Conservation (phyloP, 331 rosid genomes). For the Cydonia oblonga region DNA sequence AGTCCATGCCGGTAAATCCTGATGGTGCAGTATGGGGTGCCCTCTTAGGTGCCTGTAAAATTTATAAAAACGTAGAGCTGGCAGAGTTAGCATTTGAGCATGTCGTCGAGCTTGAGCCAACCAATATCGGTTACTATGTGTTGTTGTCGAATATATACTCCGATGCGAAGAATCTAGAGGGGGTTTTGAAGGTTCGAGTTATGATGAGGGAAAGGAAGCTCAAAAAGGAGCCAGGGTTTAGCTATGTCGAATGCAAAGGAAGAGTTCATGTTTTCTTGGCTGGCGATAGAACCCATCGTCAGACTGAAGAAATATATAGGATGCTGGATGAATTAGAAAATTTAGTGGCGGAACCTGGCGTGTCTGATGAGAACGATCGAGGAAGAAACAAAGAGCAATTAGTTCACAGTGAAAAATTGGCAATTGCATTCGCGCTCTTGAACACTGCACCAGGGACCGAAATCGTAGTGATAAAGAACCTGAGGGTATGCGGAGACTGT, state of each 20-base stretch:
- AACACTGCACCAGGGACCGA: constrained; percentile 22
- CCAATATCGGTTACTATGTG: constrained; percentile 72
- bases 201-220: constrained; percentile 73
- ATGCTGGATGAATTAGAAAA: constrained; percentile 49
- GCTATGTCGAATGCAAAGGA: constrained; percentile 63
- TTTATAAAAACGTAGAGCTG: constrained; percentile 55
- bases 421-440: constrained; percentile 58
- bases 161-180: constrained; percentile 49
- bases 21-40: constrained; percentile 97
- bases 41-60: constrained; percentile 85
- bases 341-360: constrained; percentile 29
- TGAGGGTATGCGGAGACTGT: too few relatives aligned
- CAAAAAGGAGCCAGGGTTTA: constrained; percentile 70
- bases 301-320: constrained; percentile 40
- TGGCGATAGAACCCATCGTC: constrained; percentile 54
- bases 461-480: too few relatives aligned
- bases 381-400: constrained; percentile 29
- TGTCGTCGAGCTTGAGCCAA: constrained; percentile 54
- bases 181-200: constrained; percentile 48
- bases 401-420: constrained; percentile 70
- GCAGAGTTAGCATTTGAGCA: constrained; percentile 68
- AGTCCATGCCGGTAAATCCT: constrained; percentile 51
- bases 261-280: constrained; percentile 62
- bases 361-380: constrained; percentile 11
- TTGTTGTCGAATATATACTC: constrained; percentile 64